Evolutionary conservation across 2,329 filamentous ascomycete genomes (phyloP), one percentile per base, ranked within the genome.

Genomic region (Leptographium wingfieldii): DNA sequence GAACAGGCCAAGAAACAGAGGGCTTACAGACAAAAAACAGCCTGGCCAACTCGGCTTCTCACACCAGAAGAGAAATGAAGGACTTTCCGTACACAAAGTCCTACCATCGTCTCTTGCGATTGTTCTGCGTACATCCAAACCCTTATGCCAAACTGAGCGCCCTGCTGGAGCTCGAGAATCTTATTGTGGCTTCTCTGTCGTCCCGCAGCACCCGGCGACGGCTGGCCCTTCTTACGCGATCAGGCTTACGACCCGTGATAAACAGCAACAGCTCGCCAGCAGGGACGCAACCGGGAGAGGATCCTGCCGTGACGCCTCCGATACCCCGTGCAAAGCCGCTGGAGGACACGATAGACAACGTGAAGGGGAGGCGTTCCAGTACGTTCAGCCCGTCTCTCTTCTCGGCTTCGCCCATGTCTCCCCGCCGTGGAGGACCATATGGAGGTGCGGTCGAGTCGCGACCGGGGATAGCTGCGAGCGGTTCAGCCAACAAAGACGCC

Each of bases 51-150:
- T 5, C 38, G 3, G 25, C 55, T 31, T 31, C 31, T 10, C 55
- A n/a, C 9, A 33, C 19, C 9, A 49, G 35, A 33, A 27, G n/a
- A 62, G 70, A 71, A 14, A 68, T 68, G 3, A 64, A 73, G 2
- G 84, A 88, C 48, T 95, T 95, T 66, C 88, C 89, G 0, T 96
- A 92, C 69, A 83, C 83, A 57, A 83, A 84, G 65, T 88, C 91
- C 0, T 96, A 95, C 68, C 80, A 84, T 65, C 84, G 86, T 14
- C 77, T 97, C 1, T 77, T 97, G 38, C 85, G 84, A 64, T 91
- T 90, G 74, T 95, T 99, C 66, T 90, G 89, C 51, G 88, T 92
- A 4, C 89, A 95, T 65, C 88, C 90, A 0, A 95, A 94, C 68
- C 94, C 94, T 0, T 88, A 88, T 65, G 80, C 83, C 27, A 99